phyloP scores from a whole-genome alignment of 1,284 basidiomycete species.

The Puccinia hordei region DNA sequence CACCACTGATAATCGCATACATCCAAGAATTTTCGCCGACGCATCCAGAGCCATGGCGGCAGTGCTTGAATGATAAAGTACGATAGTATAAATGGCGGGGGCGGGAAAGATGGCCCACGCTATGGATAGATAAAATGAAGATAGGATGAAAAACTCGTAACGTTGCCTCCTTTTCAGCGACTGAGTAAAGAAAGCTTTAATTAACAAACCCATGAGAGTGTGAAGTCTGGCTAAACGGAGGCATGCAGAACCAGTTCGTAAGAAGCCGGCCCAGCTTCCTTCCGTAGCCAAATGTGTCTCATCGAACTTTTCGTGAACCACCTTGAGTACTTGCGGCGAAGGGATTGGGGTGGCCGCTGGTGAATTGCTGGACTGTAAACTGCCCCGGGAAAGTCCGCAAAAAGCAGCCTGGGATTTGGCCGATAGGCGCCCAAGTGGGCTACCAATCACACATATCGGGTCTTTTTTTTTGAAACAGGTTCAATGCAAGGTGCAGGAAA shows the following conservation, averaged over 20 bases:
- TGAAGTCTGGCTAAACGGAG: slow-evolving; percentile 42
- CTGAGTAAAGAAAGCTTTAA: background rate
- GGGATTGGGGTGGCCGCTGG: slow-evolving; percentile 1
- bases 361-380: slow-evolving; percentile 13
- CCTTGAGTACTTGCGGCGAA: slow-evolving; percentile 17
- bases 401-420: slow-evolving; percentile 26
- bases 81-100: slow-evolving; percentile 40
- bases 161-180: background rate
- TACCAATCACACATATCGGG: slow-evolving; percentile 22
- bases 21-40: slow-evolving; percentile 27
- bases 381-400: slow-evolving; percentile 14
- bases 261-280: slow-evolving; percentile 14
- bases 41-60: slow-evolving; percentile 9
- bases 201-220: slow-evolving; percentile 40
- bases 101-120: slow-evolving; percentile 49
- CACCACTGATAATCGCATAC: slow-evolving; percentile 15
- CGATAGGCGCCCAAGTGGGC: slow-evolving; percentile 30
- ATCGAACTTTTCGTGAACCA: slow-evolving; percentile 23
- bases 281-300: slow-evolving; percentile 3
- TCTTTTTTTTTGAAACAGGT: slow-evolving; percentile 8
- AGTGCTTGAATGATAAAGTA: slow-evolving; percentile 31
- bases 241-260: slow-evolving; percentile 30
- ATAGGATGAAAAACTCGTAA: background rate
- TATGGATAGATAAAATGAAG: background rate
- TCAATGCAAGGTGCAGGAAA: background rate